Conservation (phyloP, 495 filamentous ascomycete genomes). For the Glonium stellatum region DNA sequence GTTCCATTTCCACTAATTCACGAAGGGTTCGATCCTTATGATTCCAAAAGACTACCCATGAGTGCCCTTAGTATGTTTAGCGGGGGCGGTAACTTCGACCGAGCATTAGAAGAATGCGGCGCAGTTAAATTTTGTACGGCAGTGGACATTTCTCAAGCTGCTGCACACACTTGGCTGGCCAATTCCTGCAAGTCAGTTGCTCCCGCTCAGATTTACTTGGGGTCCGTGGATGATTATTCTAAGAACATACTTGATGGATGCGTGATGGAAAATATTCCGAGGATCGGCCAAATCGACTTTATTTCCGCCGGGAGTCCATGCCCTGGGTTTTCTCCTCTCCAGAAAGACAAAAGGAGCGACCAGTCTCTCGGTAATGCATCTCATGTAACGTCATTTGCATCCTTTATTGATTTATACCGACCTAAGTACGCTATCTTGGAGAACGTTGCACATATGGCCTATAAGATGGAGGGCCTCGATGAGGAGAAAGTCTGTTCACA, state of each 20-base stretch:
- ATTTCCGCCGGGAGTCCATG: conserved; percentile 69
- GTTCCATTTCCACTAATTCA: conserved; percentile 31
- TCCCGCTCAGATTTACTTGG: conserved; percentile 45
- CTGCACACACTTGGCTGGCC: conserved; percentile 63
- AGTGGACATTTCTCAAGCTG: conserved; percentile 54
- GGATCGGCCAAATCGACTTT: conserved; percentile 55
- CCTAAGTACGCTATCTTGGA: conserved; percentile 67
- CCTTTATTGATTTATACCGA: conserved; percentile 65
- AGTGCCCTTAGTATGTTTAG: conserved; percentile 63
- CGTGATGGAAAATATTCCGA: conserved; percentile 41
- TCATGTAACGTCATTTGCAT: conserved; percentile 63
- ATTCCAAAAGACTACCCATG: conserved; percentile 32
- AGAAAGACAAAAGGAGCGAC: conserved; percentile 43
- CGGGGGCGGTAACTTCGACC: conserved; percentile 65
- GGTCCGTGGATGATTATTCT: conserved; percentile 65
- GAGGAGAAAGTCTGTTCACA: conserved; percentile 58
- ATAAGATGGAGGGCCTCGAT: conserved; percentile 28
- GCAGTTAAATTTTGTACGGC: conserved; percentile 55
- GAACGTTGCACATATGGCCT: conserved; percentile 60
- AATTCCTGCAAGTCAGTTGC: conserved; percentile 40
- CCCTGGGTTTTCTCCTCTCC: conserved; percentile 60
- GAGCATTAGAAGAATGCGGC: conserved; percentile 66
- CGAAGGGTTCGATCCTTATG: conserved; percentile 50
- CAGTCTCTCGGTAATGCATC: conserved; percentile 56
- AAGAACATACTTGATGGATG: conserved; percentile 47